These are phyloP conservation scores for Albizia julibrissin DNA, from an alignment of 306 rosid genomes.

Conservation along the genomic window DNA sequence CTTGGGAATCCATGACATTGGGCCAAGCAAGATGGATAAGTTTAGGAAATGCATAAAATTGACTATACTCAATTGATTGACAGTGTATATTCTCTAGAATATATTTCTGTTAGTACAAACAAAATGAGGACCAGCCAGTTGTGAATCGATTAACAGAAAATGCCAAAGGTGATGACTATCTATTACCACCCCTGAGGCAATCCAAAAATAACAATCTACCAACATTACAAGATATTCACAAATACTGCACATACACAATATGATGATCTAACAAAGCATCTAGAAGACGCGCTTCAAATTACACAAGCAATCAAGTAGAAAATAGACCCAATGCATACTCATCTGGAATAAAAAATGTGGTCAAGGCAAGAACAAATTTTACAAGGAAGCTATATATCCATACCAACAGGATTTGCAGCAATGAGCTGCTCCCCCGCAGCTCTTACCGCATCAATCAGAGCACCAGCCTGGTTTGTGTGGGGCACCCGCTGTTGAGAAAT, in stretches of 20 bases:
- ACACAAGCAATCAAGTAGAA: slow-evolving; percentile 16
- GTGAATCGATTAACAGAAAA: neutral
- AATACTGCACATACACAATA: neutral
- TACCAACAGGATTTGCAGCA: slow-evolving; percentile 94
- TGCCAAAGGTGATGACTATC: neutral
- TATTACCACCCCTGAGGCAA: neutral
- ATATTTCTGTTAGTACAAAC: neutral
- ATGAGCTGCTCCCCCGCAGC: slow-evolving; percentile 91
- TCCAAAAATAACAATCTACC: neutral
- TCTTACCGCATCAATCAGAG: slow-evolving; percentile 80
- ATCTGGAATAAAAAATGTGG: neutral
- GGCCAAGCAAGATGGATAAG: neutral
- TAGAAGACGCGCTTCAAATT: slow-evolving; percentile 20
- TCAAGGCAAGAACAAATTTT: neutral
- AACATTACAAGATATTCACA: neutral
- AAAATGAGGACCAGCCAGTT: neutral
- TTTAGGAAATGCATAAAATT: neutral
- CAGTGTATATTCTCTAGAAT: neutral
- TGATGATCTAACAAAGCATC: neutral
- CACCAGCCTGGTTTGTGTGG: slow-evolving; percentile 76
- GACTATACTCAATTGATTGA: neutral
- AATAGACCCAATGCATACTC: slow-evolving; percentile 2
- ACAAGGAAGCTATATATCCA: neutral
- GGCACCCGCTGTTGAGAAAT: slow-evolving; percentile 84
- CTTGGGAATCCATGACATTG: neutral